A percentile compares a stretch with the other conserved stretches of the same genome.
phyloP scores from a whole-genome alignment of 2,329 filamentous ascomycete species.

The Diaporthe longicolla region DNA sequence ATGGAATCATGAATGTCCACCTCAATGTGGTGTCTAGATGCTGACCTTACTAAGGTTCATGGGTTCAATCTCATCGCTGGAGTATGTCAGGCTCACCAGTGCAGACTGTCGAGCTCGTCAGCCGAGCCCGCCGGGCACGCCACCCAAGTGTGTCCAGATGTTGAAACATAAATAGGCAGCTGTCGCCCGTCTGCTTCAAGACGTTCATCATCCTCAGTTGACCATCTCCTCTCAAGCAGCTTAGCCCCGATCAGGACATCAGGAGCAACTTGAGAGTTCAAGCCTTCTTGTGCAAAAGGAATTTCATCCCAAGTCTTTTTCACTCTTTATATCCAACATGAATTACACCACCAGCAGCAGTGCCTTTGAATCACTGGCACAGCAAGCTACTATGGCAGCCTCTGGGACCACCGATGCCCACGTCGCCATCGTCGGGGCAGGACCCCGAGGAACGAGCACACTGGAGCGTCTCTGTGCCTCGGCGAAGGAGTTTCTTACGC shows the following conservation, averaged over 20 bases:
- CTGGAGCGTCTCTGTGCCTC: slow-evolving; percentile 35
- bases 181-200: background rate
- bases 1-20: background rate
- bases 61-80: background rate
- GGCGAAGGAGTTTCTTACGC: background rate
- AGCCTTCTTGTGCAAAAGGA: background rate
- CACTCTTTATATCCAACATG: background rate
- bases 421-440: slow-evolving; percentile 31
- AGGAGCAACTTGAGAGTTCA: background rate
- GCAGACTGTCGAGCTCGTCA: background rate
- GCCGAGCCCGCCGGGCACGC: background rate
- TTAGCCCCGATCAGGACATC: background rate
- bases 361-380: background rate
- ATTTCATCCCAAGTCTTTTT: background rate
- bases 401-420: background rate
- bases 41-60: background rate
- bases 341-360: slow-evolving; percentile 19
- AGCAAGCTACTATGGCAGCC: background rate
- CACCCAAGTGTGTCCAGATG: background rate
- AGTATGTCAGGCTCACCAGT: background rate
- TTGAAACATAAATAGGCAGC: background rate
- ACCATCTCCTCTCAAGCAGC: slow-evolving; percentile 12
- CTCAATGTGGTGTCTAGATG: background rate
- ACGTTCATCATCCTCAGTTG: background rate
- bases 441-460: slow-evolving; percentile 20